Base-by-base conservation (phyloP, 345 rosid species). In the Geranium brycei region DNA sequence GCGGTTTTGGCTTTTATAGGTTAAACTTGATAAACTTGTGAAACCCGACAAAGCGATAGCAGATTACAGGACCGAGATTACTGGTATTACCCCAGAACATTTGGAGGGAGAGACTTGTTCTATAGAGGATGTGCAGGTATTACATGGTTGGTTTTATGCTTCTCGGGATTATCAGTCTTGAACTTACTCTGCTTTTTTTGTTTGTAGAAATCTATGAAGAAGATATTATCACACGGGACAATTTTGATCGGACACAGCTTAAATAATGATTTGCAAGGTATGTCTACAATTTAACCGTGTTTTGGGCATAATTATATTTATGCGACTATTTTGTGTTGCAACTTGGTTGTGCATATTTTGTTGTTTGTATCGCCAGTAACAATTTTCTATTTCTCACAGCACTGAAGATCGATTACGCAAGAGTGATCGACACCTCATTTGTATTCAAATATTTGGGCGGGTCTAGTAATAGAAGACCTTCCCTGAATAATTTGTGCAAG, bases 201-300 rank as follows among this genome's bases (percentile, higher is more conserved):
- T 23, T 60, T 72, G 71, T 71, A 93, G 91, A 82, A 67, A 75
- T 76, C 85, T 67, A 51, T 93, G 82, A 80, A 77, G 82, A 86
- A 90, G 76, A 78, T 90, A 47, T 76, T 93, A 64, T 73, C 80
- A 5, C 55, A 64, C 66, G 91, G 91, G 68, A 78, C 82, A 71
- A 80, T 88, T 76, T 70, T 93, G 58, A 88, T 85, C 56, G 99
- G 99, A 23, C 97, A 93, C 57, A 71, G 92, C 76, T 80, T 93
- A 73, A 69, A 82, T 62, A 88, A 85, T 76, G 99, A 93, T 68
- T 82, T 90, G 62, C 68, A 68, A 68, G 99, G 97, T 90, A 73
- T 53, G 76, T 28, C 19, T 65, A 32, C 31, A 2, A 32, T 47
- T 47, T 8, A 6, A 13, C 13, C n/a, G 61, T 1, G 28, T 23